A percentile compares a stretch with the other conserved stretches of the same genome.
These are phyloP conservation scores for Globisporangium cederbergense DNA, from an alignment of 352 stramenopile species.

Conservation along the genomic window DNA sequence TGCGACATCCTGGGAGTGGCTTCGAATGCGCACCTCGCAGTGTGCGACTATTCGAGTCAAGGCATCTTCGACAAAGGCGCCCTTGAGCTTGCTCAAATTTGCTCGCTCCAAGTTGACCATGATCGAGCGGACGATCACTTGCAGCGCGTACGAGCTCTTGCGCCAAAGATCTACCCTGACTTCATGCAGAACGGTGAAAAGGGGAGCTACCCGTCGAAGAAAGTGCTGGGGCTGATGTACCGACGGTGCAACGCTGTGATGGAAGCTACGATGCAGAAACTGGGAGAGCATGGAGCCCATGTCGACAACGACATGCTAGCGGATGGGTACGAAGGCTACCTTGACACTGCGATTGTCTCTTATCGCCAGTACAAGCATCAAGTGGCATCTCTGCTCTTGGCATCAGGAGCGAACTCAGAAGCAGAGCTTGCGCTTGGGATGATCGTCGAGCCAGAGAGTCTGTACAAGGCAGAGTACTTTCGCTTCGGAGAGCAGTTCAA, in stretches of 20 bases:
- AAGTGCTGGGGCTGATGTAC: slow-evolving; percentile 75
- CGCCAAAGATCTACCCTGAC: slow-evolving; percentile 64
- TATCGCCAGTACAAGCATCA: slow-evolving; percentile 71
- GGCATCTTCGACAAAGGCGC: slow-evolving; percentile 49
- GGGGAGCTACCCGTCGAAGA: slow-evolving; percentile 57
- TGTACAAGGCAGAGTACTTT: slow-evolving; percentile 76
- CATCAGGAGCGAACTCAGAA: slow-evolving; percentile 60
- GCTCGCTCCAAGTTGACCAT: slow-evolving; percentile 70
- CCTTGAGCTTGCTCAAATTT: slow-evolving; percentile 60
- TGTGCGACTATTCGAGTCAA: slow-evolving; percentile 43
- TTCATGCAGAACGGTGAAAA: slow-evolving; percentile 81
- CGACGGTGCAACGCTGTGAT: slow-evolving; percentile 56
- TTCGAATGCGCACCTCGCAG: slow-evolving; percentile 73
- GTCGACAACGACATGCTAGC: slow-evolving; percentile 58
- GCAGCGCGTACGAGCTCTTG: slow-evolving; percentile 42
- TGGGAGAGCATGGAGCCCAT: slow-evolving; percentile 6
- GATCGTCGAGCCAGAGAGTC: slow-evolving; percentile 53
- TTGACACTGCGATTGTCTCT: slow-evolving; percentile 32
- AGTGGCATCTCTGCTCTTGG: slow-evolving; percentile 46
- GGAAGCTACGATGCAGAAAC: slow-evolving; percentile 34
- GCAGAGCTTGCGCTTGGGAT: slow-evolving; percentile 72
- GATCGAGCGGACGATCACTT: slow-evolving; percentile 54
- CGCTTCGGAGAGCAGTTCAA: slow-evolving; percentile 71
- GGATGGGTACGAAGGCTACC: slow-evolving; percentile 45
- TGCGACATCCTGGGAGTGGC: slow-evolving; percentile 73